Conservation (phyloP, 768 basidiomycete genomes). For the Mycena kentingensis region DNA sequence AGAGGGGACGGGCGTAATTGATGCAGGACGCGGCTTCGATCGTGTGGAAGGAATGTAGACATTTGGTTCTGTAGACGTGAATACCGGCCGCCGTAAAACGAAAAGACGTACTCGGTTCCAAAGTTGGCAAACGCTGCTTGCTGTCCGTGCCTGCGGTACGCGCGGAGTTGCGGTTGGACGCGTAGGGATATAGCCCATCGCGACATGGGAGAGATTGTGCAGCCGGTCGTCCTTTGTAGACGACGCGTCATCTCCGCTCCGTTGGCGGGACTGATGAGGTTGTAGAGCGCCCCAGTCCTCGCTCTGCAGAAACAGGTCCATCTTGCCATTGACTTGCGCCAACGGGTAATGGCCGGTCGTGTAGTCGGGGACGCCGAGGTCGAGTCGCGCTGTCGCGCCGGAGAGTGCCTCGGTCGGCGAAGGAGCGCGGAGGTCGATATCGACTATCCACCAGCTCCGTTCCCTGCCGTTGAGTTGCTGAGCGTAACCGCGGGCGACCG, state of each 20-base stretch:
- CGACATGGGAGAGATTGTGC: not conserved
- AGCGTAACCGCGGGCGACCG: not conserved
- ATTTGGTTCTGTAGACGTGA: not conserved
- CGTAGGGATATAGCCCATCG: not conserved
- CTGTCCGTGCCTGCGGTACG: not conserved
- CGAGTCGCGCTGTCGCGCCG: no score
- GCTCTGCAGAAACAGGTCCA: not conserved
- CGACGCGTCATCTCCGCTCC: not conserved
- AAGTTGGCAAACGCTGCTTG: not conserved
- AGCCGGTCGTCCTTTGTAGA: not conserved
- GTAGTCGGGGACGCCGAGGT: not conserved
- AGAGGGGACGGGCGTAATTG: constrained; percentile 3
- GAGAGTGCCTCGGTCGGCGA: no score
- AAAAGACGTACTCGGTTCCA: not conserved
- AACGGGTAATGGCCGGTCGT: no score
- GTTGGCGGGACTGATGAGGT: not conserved
- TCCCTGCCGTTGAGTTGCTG: not conserved
- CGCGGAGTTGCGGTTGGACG: not conserved
- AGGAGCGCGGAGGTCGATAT: no score
- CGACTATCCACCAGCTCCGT: not conserved
- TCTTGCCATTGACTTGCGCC: not conserved
- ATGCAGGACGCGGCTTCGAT: not conserved
- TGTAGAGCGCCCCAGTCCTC: not conserved
- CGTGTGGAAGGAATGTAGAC: not conserved
- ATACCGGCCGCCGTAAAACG: not conserved